phyloP scores from a whole-genome alignment of 176 grass and related monocot species.

The Rhipidocladum racemiflorum region DNA sequence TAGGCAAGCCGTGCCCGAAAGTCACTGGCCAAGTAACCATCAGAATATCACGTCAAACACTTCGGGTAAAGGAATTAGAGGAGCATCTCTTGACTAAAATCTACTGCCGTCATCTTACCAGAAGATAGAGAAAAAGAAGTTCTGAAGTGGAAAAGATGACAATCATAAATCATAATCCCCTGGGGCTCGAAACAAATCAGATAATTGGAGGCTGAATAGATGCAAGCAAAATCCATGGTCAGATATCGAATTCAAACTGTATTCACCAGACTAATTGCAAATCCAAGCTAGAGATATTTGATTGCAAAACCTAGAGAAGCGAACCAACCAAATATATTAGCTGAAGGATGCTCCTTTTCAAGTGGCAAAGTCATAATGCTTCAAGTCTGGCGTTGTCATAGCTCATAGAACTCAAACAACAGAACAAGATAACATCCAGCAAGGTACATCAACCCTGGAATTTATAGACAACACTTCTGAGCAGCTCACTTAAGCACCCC shows the following conservation, averaged over 20 bases:
- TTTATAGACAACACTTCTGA: not conserved
- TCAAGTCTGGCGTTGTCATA: not conserved
- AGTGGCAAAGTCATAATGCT: slow-evolving; percentile 12
- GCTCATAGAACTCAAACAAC: not conserved
- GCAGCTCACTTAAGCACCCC: not conserved
- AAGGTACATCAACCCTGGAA: not conserved
- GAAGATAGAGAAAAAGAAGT: no score
- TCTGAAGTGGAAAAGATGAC: no score
- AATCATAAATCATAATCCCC: not conserved
- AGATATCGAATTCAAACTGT: not conserved
- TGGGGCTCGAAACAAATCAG: not conserved
- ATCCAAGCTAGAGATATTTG: not conserved
- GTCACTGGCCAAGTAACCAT: no score
- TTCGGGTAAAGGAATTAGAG: no score
- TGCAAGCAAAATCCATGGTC: not conserved
- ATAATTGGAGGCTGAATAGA: not conserved
- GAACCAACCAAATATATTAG: not conserved
- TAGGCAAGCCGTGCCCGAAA: no score
- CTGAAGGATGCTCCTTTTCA: not conserved
- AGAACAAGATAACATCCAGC: not conserved
- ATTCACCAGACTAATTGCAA: not conserved
- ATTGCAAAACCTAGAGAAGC: not conserved
- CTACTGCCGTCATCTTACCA: no score
- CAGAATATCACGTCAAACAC: no score
- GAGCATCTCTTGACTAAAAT: no score